phyloP scores from a whole-genome alignment of 1,284 basidiomycete species.

The Malassezia japonica region DNA sequence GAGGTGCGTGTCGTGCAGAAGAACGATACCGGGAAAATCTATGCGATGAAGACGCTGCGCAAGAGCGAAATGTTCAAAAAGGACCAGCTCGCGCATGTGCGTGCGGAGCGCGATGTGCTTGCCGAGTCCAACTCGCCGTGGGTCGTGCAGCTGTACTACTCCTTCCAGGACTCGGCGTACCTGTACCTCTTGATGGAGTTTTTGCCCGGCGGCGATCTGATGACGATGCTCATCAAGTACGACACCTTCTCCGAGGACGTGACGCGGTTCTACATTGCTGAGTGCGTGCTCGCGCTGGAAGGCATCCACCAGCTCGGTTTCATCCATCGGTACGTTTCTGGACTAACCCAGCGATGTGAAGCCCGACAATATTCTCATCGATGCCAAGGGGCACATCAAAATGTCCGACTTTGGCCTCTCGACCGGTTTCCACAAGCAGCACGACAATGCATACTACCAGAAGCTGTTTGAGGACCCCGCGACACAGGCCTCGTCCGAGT shows the following conservation, averaged over 20 bases:
- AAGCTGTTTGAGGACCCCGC: constrained; percentile 63
- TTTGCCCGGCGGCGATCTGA: constrained; percentile 90
- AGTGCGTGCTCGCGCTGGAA: constrained; percentile 94
- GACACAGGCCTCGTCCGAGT: constrained; percentile 24
- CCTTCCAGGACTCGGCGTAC: constrained; percentile 92
- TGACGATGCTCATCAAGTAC: constrained; percentile 99
- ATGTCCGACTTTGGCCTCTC: constrained; percentile 92
- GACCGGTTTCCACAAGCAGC: constrained; percentile 88
- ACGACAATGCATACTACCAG: constrained; percentile 90
- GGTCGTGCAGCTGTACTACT: constrained; percentile 97
- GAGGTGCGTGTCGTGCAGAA: constrained; percentile 96
- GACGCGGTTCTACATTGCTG: constrained; percentile 97
- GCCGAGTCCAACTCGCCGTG: constrained; percentile 95
- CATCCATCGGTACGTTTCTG: constrained; percentile 61
- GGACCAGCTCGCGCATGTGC: constrained; percentile 92
- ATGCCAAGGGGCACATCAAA: constrained; percentile 82
- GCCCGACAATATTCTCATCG: constrained; percentile 94
- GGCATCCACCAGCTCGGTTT: constrained; percentile 98
- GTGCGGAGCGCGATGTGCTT: constrained; percentile 94
- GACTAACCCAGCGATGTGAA: constrained; percentile 62
- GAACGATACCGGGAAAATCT: constrained; percentile 91
- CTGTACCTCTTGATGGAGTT: constrained; percentile 99
- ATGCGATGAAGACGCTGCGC: constrained; percentile 96
- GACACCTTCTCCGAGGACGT: constrained; percentile 98
- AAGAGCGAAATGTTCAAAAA: constrained; percentile 99